These are phyloP conservation scores for Cryptosporidium sp. DNA, from an alignment of 169 alveolate genomes.

Conservation along the genomic window DNA sequence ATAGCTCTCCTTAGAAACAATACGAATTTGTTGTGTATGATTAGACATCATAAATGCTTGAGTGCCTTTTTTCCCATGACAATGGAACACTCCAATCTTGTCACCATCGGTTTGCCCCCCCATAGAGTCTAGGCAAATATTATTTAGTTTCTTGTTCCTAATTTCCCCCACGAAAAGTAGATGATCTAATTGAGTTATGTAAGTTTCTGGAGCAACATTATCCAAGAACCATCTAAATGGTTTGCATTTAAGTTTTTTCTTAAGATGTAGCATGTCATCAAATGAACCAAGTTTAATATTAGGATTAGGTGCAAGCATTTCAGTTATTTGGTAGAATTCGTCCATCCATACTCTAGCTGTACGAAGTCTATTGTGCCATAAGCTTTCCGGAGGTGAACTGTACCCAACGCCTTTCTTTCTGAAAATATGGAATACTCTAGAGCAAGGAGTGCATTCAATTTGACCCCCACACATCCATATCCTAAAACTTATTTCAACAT, in stretches of 20 bases:
- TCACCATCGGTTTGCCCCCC: slow-evolving; percentile 5
- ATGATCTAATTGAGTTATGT: slow-evolving; percentile 39
- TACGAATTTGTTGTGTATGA: slow-evolving; percentile 30
- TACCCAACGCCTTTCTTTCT: slow-evolving; percentile 80
- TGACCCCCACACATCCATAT: slow-evolving; percentile 81
- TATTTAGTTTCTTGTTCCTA: slow-evolving; percentile 3
- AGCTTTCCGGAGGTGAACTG: slow-evolving; percentile 68
- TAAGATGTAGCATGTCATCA: slow-evolving; percentile 75
- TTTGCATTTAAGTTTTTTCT: slow-evolving; percentile 77
- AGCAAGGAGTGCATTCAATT: slow-evolving; percentile 77
- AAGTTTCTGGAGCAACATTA: slow-evolving; percentile 71
- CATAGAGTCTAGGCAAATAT: slow-evolving; percentile 71
- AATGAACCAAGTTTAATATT: slow-evolving; percentile 35
- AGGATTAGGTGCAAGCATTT: slow-evolving; percentile 52
- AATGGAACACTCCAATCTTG: slow-evolving; percentile 18
- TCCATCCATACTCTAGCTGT: slow-evolving; percentile 80
- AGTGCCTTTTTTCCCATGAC: slow-evolving; percentile 76
- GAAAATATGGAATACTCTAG: slow-evolving; percentile 79
- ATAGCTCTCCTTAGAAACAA: slow-evolving; percentile 38
- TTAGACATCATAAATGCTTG: slow-evolving; percentile 65
- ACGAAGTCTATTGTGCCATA: slow-evolving; percentile 79
- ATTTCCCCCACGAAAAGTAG: slow-evolving; percentile 63
- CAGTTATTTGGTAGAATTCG: slow-evolving; percentile 78
- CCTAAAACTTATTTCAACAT: slow-evolving; percentile 76
- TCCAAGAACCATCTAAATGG: slow-evolving; percentile 78